Base-by-base conservation (phyloP, 208 protist genomes). In the Jaenimonas drosophilae region DNA sequence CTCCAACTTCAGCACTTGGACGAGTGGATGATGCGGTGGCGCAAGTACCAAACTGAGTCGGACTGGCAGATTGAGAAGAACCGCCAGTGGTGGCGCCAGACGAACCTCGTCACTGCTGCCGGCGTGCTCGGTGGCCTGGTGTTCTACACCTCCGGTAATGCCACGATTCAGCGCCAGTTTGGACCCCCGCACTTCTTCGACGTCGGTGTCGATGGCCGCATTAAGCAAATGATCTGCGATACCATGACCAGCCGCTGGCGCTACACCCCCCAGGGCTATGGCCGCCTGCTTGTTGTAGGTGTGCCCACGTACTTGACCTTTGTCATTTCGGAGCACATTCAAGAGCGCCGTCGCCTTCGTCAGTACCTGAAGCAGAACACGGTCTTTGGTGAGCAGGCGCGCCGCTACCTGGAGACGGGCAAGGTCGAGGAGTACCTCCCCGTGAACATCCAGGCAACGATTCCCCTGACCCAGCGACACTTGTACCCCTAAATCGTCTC, bases 21-120 rank as follows among this genome's bases (percentile, higher is more conserved):
- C 47, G 80, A 90, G 60, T 94, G 85, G 85, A 93, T 93, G 85
- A 71, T 93, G 45, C 79, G 79, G 36, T 93, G 85, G 85, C 60
- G 77, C 39, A 88, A 89, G 61, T 93, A 87, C 56, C 85, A 93
- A 62, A 90, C 85, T 17, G 74, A 89, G 48, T 76, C 67, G n/a
- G 85, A 93, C 60, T 93, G 74, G 78, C 58, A 71, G 24, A 93
- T 93, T 36, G 85, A 93, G 59, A 76, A 76, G 49, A 73, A 76
- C 50, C 75, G 76, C 40, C 85, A 93, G 71, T 88, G 73, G 73
- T 88, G 77, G 78, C 76, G 85, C 47, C 64, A 68, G 38, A 59
- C 49, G 23, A 72, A 89, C 61, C 67, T 88, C 21, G 60, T 54
- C 20, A 37, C 61, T 16, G 59, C 73, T 4, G 77, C 17, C 11